These are phyloP conservation scores for Chimonanthus praecox DNA, from an alignment of 164 flowering plant genomes.

Conservation along the genomic window DNA sequence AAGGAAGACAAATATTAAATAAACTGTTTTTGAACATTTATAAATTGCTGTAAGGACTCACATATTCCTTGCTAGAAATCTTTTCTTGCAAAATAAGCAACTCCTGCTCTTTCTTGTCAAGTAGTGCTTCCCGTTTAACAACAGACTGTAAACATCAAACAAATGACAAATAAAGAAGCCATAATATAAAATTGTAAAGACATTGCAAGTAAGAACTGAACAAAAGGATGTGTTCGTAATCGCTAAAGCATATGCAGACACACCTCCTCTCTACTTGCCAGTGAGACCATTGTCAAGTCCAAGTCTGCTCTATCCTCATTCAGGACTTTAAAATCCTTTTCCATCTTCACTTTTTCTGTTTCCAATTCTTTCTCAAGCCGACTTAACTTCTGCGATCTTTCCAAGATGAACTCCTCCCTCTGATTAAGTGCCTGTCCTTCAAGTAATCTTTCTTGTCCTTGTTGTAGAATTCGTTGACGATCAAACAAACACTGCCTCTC, in stretches of 20 bases:
- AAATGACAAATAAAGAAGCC: neutral
- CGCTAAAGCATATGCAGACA: neutral
- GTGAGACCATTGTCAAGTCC: conserved; percentile 34
- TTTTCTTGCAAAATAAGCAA: conserved; percentile 56
- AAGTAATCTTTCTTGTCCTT: conserved; percentile 63
- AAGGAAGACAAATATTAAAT: too few species aligned
- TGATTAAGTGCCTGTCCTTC: conserved; percentile 69
- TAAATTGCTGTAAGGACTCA: conserved; percentile 26
- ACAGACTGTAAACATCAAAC: conserved; percentile 41
- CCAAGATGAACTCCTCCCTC: conserved; percentile 61
- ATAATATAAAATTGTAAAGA: neutral
- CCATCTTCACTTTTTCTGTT: conserved; percentile 37
- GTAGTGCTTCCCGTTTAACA: conserved; percentile 39
- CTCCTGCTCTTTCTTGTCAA: conserved; percentile 66
- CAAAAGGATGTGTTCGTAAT: neutral
- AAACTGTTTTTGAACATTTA: neutral
- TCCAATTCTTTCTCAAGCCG: conserved; percentile 60
- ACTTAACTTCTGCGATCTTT: conserved; percentile 48
- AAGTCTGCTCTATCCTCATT: conserved; percentile 47
- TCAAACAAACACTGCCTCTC: conserved; percentile 69
- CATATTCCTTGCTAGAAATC: conserved; percentile 60
- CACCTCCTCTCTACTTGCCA: conserved; percentile 73
- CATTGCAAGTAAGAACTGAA: neutral
- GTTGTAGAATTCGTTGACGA: conserved; percentile 52
- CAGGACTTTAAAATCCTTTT: conserved; percentile 35